Base-by-base conservation (phyloP, 2,329 filamentous ascomycete genomes). In the Colletotrichum sansevieriae region DNA sequence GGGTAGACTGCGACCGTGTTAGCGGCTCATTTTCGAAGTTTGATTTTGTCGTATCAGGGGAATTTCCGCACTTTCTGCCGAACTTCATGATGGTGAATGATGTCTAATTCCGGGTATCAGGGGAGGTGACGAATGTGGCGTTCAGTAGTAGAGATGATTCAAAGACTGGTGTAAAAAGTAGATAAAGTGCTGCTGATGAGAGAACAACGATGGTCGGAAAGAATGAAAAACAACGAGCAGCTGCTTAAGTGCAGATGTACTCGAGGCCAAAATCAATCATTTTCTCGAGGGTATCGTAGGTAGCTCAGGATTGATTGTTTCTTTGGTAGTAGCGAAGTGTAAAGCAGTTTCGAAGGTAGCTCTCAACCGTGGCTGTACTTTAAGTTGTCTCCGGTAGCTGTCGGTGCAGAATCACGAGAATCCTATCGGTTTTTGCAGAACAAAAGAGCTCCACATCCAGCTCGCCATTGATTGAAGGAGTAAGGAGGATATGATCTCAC, bases 61-160 rank as follows among this genome's bases (percentile, higher is more conserved):
- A 51, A 12, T 35, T 41, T 33, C 41, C 61, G 52, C 80, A 89
- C 87, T 85, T 89, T 80, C 87, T 84, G 74, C 88, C 87, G 74
- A 90, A 90, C 80, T 90, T 90, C 88, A 90, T 90, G 54, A 90
- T 90, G 55, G 68, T 81, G 74, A 15, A 90, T 89, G 54, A 71
- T 35, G 35, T 47, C 67, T 58, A 58, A 33, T 58, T 57, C 18
- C 18, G 51, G 49, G 22, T 59, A 68, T 58, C 63, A 57, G 43
- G 25, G 49, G 35, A 29, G 49, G 55, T 46, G 63, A 49, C 39
- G 65, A 49, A 18, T 61, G 62, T 66, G 66, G 62, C 66, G 56
- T 62, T 57, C 35, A 18, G 43, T 35, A 8, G 49, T 66, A 51
- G 10, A 1, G 49, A 51, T 39, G 25, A 12, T 43, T 25, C 13